Evolutionary conservation across 192 early-diverging fungal species (phyloP).

Genomic region (Mortierella antarctica): DNA sequence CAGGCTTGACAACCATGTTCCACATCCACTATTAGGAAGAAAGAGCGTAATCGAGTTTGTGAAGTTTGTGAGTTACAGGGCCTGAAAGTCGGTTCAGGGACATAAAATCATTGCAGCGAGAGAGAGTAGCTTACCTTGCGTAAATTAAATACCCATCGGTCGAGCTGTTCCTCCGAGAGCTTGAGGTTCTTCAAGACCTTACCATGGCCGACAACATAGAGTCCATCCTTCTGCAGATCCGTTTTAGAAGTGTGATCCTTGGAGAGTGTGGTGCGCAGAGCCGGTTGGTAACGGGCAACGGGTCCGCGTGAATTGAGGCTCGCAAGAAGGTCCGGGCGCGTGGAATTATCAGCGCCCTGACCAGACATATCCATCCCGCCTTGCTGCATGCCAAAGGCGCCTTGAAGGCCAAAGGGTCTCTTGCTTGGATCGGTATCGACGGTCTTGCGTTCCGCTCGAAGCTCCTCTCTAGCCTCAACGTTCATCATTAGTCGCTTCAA

Average conservation of each 20-base stretch:
- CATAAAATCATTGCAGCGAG: neutral
- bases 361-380: conserved; percentile 18
- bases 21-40: conserved; percentile 33
- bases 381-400: conserved; percentile 17
- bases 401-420: conserved; percentile 29
- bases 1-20: conserved; percentile 26
- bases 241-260: conserved; percentile 51
- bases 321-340: conserved; percentile 22
- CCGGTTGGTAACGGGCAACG: conserved; percentile 30
- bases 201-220: conserved; percentile 35
- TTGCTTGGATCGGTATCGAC: conserved; percentile 30
- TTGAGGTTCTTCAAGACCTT: conserved; percentile 50
- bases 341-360: conserved; percentile 7
- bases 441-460: conserved; percentile 30
- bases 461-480: conserved; percentile 43
- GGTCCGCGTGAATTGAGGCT: conserved; percentile 23
- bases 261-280: conserved; percentile 44
- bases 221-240: conserved; percentile 47
- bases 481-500: conserved; percentile 37
- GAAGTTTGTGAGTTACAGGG: neutral
- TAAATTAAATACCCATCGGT: conserved; percentile 45
- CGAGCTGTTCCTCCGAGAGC: conserved; percentile 37
- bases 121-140: conserved; percentile 15
- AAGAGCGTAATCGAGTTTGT: neutral
- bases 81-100: neutral